phyloP scores from a whole-genome alignment of 331 rosid species.

The Acacia concinna region DNA sequence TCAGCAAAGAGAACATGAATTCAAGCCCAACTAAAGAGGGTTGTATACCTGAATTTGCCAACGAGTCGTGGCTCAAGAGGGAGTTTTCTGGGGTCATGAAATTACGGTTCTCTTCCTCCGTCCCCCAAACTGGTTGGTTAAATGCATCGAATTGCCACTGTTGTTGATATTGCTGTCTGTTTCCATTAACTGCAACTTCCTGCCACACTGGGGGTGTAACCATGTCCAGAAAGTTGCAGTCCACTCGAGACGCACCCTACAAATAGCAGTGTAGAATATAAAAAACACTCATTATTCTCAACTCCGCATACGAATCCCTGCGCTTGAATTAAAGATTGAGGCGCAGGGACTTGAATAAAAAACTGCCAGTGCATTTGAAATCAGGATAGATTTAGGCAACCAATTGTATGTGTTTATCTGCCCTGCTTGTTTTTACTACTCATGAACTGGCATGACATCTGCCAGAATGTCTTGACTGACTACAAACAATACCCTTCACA shows the following conservation, averaged over 20 bases:
- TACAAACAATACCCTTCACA: conserved; percentile 18
- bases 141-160: conserved; percentile 66
- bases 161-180: conserved; percentile 73
- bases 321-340: background rate
- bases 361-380: conserved; percentile 1
- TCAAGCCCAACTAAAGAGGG: background rate
- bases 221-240: conserved; percentile 59
- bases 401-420: conserved; percentile 16
- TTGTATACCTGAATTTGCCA: conserved; percentile 76
- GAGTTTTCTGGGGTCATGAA: conserved; percentile 74
- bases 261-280: conserved; percentile 30
- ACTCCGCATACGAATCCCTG: conserved; percentile 19
- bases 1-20: conserved; percentile 15
- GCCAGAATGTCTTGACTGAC: conserved; percentile 25
- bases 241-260: conserved; percentile 67
- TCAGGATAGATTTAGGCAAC: conserved; percentile 12
- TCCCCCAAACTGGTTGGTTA: conserved; percentile 70
- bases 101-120: conserved; percentile 72
- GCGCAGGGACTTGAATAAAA: no score
- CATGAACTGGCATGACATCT: conserved; percentile 13
- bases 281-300: conserved; percentile 11
- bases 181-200: conserved; percentile 56
- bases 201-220: conserved; percentile 68
- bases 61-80: conserved; percentile 63
- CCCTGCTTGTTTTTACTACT: conserved; percentile 6